Evolutionary conservation across 805 yeast genomes (phyloP), one percentile per base, ranked within the genome.

Genomic region (Candida morakotiae): DNA sequence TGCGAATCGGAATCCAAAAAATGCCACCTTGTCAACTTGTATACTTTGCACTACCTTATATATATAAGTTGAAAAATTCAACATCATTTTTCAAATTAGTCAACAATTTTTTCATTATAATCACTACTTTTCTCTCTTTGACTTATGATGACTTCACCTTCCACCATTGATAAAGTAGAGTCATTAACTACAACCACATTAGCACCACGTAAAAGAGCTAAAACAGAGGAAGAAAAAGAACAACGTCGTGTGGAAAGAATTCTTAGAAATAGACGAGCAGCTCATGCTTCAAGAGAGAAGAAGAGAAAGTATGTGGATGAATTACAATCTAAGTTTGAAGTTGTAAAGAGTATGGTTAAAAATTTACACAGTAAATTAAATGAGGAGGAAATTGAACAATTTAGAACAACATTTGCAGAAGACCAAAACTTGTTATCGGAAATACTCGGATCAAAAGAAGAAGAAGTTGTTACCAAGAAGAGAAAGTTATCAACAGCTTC

Each of bases 211-310:
- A 93, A 93, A 69, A 79, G 98, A 50, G 98, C 98, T 5, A 87
- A 85, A 72, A 93, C 98, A 28, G 77, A 85, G 49, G 96, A 89
- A 64, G 98, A 91, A 66, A 93, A 91, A 67, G 98, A 93, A 62
- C 98, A 91, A 66, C 81, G 98, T 47, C 77, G 96, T 32, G 79
- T 89, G 38, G 98, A 93, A 64, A 73, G 98, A 35, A 89, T 93
- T 35, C 70, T 91, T 51, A 77, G 98, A 58, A 91, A 91, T 63
- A 78, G 98, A 55, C 83, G 91, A 57, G 98, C 98, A 11, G 98
- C 98, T 33, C 98, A 91, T 59, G 95, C 96, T 37, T 86, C 96
- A 20, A 77, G 98, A 48, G 98, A 93, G 57, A 89, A 91, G 77
- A 91, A 91, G 75, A 77, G 98, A 57, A 78, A 81, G 55, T 95